Base-by-base conservation (phyloP, 2,329 filamentous ascomycete species). In the Trichophyton equinum region DNA sequence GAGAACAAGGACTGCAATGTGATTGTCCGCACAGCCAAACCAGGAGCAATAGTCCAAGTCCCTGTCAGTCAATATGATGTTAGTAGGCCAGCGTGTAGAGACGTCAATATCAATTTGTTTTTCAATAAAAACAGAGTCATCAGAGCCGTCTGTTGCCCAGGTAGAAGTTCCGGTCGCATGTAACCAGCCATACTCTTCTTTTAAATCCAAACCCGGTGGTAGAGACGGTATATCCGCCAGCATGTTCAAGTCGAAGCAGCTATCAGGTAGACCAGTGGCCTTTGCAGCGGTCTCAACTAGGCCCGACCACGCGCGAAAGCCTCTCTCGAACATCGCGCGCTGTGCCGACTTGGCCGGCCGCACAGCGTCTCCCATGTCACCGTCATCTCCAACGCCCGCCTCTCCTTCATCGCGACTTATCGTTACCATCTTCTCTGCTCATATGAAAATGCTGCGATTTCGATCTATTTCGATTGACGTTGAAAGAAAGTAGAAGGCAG, bases 1-100 rank as follows among this genome's bases (percentile, higher is more conserved):
- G 11, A 62, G 55, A 51, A 64, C 60, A 36, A 64, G 59, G 49
- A 62, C 51, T 49, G 60, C 47, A 60, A 64, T n/a, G 38, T 62
- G 63, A 47, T 60, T 61, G 1, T 63, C 57, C 57, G 57, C 57
- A 11, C 20, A 1, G 6, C 51, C 53, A 60, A 64, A 64, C 62
- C 61, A 64, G 22, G 49, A 53, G 27, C 59, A 55, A 59, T 60
- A 62, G 27, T 5, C 55, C 25, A 40, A 33, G 15, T 38, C 22
- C n/a, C 18, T 18, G 20, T 47, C 25, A 44, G 58, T 55, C n/a
- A 62, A 44, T n/a, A 38, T 51, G 33, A 55, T 42, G n/a, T 6
- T 25, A 36, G 44, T 55, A 8, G 44, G 20, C 18, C 40, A n/a
- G 33, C n/a, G 44, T 11, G 22, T 56, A 11, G 61, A 62, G 20